phyloP scores from a whole-genome alignment of 75 land plant species.

The Sequoia sempervirens region DNA sequence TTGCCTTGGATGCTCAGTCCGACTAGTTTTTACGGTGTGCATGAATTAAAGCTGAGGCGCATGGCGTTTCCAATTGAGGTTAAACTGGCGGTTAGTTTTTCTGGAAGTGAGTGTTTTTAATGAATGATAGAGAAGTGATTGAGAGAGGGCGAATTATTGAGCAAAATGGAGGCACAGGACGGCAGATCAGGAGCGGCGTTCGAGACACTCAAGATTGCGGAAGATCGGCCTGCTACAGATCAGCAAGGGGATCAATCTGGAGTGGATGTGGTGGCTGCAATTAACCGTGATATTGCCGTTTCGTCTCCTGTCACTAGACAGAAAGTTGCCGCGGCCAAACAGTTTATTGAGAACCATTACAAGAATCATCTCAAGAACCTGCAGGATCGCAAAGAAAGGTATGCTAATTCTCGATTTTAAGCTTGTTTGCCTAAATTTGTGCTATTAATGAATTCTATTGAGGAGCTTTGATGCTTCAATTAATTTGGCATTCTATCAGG shows the following conservation, averaged over 20 bases:
- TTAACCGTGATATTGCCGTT: conserved; percentile 21
- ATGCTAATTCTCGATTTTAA: background rate
- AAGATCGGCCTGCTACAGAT: conserved; percentile 13
- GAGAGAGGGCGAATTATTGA: background rate
- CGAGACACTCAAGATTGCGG: conserved; percentile 23
- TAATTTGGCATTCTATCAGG: background rate
- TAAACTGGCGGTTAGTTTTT: background rate
- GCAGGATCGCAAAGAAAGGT: conserved; percentile 67
- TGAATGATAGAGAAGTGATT: background rate
- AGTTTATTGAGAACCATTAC: conserved; percentile 70
- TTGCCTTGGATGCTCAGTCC: background rate
- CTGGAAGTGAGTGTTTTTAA: background rate
- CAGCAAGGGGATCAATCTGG: conserved; percentile 2
- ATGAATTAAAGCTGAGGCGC: background rate
- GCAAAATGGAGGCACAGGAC: conserved; percentile 13
- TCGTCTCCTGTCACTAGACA: conserved; percentile 62
- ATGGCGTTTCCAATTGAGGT: background rate
- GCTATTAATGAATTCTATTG: background rate
- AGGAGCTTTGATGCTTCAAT: background rate
- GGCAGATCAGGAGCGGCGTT: conserved; percentile 22
- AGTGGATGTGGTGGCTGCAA: conserved; percentile 5
- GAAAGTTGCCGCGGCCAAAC: conserved; percentile 63
- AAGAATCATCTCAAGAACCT: conserved; percentile 53
- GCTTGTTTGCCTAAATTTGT: background rate
- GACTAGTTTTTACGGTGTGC: background rate